Base-by-base conservation (phyloP, 2,329 filamentous ascomycete genomes). In the Calonectria multiphialidica region DNA sequence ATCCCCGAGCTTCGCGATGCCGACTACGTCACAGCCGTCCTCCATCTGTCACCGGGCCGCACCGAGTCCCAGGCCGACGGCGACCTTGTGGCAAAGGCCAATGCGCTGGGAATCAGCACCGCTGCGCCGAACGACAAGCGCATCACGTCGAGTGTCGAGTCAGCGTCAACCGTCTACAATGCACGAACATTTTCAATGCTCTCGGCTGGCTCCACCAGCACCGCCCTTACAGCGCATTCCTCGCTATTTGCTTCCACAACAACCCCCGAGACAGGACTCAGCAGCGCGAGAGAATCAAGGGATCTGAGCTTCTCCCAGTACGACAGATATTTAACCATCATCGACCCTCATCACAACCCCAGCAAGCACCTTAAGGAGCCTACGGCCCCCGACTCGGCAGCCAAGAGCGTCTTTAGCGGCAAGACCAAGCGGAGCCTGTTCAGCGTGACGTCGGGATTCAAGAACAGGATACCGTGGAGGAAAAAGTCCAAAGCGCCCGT, bases 301-400 rank as follows among this genome's bases (percentile, higher is more conserved):
- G 83, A 79, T 42, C 79, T 88, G 30, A 87, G 81, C 68, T 90
- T 90, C 74, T 82, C 84, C 8, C 84, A 86, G 35, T 91, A 90
- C 75, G 88, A 91, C 37, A 86, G 83, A 72, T 90, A 89, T 71
- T 76, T 90, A 44, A 80, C 84, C 21, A 83, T 87, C 49, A 74
- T 88, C 35, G 84, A 87, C 67, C 83, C 84, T 8, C 84, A 84
- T 45, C 80, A 86, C 42, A 83, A 84, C 73, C 86, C 87, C 71
- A 83, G 85, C 57, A 87, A 85, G 67, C 82, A 86, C 50, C 75
- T 82, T 66, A 83, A 82, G 70, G 73, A 81, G 2, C 79, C 82
- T 5, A 77, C 81, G 7, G 79, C 77, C 1, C 72, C 80, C n/a
- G 79, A 81, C 25, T 70, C 77, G 23, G 77, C 83, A 2, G 75